Base-by-base conservation (phyloP, 2,329 filamentous ascomycete species). In the Epichloe festucae region DNA sequence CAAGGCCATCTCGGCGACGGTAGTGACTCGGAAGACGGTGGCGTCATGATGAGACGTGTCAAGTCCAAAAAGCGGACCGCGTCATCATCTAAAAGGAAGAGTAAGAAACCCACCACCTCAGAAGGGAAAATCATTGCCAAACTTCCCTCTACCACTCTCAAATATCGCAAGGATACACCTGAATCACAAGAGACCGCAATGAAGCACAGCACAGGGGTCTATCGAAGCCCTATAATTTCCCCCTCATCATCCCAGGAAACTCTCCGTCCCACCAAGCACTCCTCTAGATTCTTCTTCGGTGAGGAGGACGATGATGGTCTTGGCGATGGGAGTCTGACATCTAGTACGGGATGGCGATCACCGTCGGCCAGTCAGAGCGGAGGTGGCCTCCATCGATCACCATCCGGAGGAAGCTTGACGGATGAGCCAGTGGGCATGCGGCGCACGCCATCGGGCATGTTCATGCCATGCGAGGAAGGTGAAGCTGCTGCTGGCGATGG, bases 61-160 rank as follows among this genome's bases (percentile, higher is more conserved):
- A 70, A 67, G 47, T 75, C 78, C 5, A 77, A 73, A 64, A 73
- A 79, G 73, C 68, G 81, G 68, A 64, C 78, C 60, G 66, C 78
- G 62, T 27, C 36, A 21, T 54, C 83, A 69, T 59, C 65, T 48
- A 69, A 67, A 59, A 68, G 63, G 56, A 63, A 66, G 19, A 62
- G 60, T n/a, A 60, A 61, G 53, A 69, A 65, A 55, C 54, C 63
- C 3, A 65, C 60, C 36, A 78, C 78, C 46, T 74, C 67, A 55
- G 85, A 89, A 56, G 87, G 84, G 66, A 91, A 87, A 66, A 95
- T 84, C 1, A 95, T 95, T 60, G 88, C 88, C 7, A 93, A 86
- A 68, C 73, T 95, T 8, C 89, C 89, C 3, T 87, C 88, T 0
- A 95, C 90, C 2, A 95, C 86, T 0, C 74, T 93, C 46, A 96